A percentile compares a stretch with the other conserved stretches of the same genome.
These are phyloP conservation scores for Phytophthora tentaculata DNA, from an alignment of 352 stramenopile genomes.

Conservation along the genomic window DNA sequence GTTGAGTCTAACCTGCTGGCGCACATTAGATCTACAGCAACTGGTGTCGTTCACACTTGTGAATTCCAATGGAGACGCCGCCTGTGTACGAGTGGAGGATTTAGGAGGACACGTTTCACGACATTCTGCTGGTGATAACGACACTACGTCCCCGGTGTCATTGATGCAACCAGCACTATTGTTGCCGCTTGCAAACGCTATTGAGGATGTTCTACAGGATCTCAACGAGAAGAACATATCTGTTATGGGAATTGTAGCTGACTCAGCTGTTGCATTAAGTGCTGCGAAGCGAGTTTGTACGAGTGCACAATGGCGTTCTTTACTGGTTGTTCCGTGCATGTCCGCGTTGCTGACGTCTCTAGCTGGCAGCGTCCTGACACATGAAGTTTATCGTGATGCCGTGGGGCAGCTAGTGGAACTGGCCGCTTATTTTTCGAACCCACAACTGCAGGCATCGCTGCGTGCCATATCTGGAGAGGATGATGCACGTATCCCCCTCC, in stretches of 20 bases:
- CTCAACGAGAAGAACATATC: constrained; percentile 64
- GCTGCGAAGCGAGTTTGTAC: constrained; percentile 59
- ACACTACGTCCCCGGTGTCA: constrained; percentile 22
- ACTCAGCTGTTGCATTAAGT: constrained; percentile 65
- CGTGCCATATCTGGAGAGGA: constrained; percentile 48
- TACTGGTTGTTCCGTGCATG: constrained; percentile 79
- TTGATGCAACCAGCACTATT: constrained; percentile 14
- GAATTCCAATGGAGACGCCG: constrained; percentile 81
- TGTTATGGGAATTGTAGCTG: constrained; percentile 78
- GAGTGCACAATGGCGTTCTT: constrained; percentile 39
- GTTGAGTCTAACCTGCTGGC: constrained; percentile 77
- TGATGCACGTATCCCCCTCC: constrained; percentile 52
- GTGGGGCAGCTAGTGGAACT: constrained; percentile 75
- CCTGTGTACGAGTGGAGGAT: constrained; percentile 68
- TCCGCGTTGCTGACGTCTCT: constrained; percentile 59
- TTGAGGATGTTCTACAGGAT: constrained; percentile 64
- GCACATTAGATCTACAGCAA: constrained; percentile 65
- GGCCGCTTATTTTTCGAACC: constrained; percentile 65
- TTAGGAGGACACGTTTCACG: constrained; percentile 39
- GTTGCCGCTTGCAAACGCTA: constrained; percentile 39
- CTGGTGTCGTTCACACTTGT: constrained; percentile 79
- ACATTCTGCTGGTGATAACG: constrained; percentile 25
- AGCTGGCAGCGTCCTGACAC: constrained; percentile 61
- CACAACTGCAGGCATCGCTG: constrained; percentile 45
- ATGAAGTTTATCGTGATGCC: constrained; percentile 48